A percentile compares a stretch with the other conserved stretches of the same genome.
Conservation (phyloP, 768 basidiomycete species). For the Lactarius indigo region DNA sequence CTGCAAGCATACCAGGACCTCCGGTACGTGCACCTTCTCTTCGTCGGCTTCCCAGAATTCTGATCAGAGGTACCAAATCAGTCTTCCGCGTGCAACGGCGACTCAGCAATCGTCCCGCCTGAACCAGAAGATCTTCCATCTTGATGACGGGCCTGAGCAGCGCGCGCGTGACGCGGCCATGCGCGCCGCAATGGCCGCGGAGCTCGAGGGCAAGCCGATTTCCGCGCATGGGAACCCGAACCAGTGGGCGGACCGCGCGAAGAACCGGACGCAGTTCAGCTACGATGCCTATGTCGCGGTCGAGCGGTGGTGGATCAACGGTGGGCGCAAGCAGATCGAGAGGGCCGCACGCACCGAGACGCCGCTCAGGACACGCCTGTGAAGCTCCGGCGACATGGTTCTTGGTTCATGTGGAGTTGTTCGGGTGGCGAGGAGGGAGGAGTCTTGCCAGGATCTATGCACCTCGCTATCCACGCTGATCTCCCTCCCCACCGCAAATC, state of each 20-base stretch:
- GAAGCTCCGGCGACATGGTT: not conserved
- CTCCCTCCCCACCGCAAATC: not conserved
- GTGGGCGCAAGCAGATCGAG: slow-evolving; percentile 29
- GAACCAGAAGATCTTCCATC: slow-evolving; percentile 54
- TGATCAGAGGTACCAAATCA: not conserved
- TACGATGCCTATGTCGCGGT: slow-evolving; percentile 53
- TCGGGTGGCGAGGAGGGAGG: no score
- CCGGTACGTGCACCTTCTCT: slow-evolving; percentile 30
- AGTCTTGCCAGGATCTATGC: no score
- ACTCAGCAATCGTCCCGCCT: slow-evolving; percentile 48
- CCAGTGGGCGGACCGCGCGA: slow-evolving; percentile 55
- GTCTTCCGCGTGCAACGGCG: slow-evolving; percentile 42
- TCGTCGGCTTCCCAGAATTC: not conserved
- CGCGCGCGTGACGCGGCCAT: slow-evolving; percentile 48
- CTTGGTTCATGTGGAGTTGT: no score
- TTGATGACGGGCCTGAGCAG: slow-evolving; percentile 53
- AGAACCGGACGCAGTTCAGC: slow-evolving; percentile 45
- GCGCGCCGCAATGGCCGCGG: slow-evolving; percentile 44
- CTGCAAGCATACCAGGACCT: slow-evolving; percentile 51
- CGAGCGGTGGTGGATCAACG: slow-evolving; percentile 46
- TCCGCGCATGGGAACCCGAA: slow-evolving; percentile 42
- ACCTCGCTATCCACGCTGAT: no score
- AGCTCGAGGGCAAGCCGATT: slow-evolving; percentile 29
- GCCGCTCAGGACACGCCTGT: not conserved
- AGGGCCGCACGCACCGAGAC: not conserved